phyloP scores from a whole-genome alignment of 768 basidiomycete species.

The Scleroderma bovista region DNA sequence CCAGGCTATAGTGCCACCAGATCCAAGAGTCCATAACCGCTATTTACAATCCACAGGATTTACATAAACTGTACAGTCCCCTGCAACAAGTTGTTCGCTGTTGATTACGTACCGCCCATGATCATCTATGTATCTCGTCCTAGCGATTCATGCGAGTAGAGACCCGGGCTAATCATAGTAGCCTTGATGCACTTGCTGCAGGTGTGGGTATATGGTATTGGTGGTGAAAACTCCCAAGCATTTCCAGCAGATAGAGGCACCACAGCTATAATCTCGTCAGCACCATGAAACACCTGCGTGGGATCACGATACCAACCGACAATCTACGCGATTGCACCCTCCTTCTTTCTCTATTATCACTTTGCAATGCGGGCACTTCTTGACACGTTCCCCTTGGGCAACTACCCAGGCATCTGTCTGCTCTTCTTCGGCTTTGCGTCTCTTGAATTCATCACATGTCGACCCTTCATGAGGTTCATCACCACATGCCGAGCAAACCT shows the following conservation, averaged over 20 bases:
- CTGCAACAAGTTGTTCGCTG: too few species aligned
- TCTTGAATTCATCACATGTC: conserved; percentile 44
- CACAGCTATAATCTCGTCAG: neutral
- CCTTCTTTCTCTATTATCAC: conserved; percentile 62
- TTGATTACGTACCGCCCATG: too few species aligned
- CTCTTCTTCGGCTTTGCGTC: conserved; percentile 30
- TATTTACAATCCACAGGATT: too few species aligned
- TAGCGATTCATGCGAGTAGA: too few species aligned
- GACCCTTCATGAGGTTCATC: conserved; percentile 54
- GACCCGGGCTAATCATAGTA: neutral
- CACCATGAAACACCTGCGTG: too few species aligned
- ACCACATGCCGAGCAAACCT: conserved; percentile 64
- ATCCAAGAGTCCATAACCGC: too few species aligned
- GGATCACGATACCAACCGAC: conserved; percentile 27
- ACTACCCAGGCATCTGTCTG: conserved; percentile 54
- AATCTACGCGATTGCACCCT: conserved; percentile 80
- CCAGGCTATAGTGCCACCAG: too few species aligned
- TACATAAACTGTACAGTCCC: too few species aligned
- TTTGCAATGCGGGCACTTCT: conserved; percentile 67
- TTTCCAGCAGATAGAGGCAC: neutral
- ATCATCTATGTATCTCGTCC: too few species aligned
- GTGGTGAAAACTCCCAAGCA: neutral
- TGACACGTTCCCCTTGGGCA: conserved; percentile 50
- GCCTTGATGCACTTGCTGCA: neutral
- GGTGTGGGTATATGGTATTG: neutral